phyloP scores from a whole-genome alignment of 2,329 filamentous ascomycete species.

The Claviceps spartinae region DNA sequence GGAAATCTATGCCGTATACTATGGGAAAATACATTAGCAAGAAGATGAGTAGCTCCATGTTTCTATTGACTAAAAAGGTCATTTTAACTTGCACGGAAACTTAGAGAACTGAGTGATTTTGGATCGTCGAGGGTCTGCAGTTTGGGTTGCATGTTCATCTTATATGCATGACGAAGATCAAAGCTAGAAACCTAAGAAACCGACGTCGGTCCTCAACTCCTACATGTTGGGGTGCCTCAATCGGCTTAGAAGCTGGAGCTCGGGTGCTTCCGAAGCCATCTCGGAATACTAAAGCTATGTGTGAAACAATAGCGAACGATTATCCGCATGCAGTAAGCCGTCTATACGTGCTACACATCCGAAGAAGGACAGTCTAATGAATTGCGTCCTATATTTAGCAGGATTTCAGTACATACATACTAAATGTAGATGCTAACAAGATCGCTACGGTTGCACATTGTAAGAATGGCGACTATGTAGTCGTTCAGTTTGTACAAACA shows the following conservation, averaged over 20 bases:
- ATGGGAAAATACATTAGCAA: background rate
- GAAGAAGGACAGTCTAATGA: background rate
- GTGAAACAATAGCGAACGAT: background rate
- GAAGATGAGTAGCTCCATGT: background rate
- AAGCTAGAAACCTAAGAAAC: background rate
- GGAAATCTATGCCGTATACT: background rate
- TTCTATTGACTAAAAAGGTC: background rate
- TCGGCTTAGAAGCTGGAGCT: background rate
- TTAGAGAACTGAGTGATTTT: too few relatives aligned
- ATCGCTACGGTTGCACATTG: background rate
- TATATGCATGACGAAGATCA: background rate
- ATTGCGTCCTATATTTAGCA: background rate
- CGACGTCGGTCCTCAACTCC: too few relatives aligned
- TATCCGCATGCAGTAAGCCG: background rate
- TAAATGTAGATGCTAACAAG: background rate
- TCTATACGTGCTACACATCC: background rate
- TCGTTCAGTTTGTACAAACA: too few relatives aligned
- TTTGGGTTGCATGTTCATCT: background rate
- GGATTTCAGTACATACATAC: too few relatives aligned
- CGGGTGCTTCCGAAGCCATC: background rate
- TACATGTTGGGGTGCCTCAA: background rate
- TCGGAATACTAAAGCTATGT: background rate
- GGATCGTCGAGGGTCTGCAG: background rate
- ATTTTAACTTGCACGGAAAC: background rate
- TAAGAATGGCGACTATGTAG: too few relatives aligned